Conservation (phyloP, 257 asterid genomes). For the Primulina tabacum region DNA sequence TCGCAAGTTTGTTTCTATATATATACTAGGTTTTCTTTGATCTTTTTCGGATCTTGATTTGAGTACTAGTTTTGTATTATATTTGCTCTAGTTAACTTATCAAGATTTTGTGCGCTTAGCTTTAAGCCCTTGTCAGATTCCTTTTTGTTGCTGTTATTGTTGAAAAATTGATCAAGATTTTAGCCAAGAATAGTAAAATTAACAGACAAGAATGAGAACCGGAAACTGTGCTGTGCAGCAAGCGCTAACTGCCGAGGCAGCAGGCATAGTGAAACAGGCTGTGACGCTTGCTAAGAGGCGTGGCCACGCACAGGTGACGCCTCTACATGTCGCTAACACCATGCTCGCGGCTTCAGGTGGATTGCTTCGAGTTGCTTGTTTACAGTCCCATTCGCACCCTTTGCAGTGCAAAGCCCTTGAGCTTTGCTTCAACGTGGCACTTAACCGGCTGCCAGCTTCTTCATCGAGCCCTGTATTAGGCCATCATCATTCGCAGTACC, state of each 20-base stretch:
- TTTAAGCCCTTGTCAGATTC: not conserved
- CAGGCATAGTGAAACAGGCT: conserved; percentile 58
- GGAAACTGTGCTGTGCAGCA: conserved; percentile 68
- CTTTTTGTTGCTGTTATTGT: conserved; percentile 10
- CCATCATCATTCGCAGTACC: not conserved
- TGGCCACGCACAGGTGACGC: conserved; percentile 93
- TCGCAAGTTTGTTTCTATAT: conserved; percentile 5
- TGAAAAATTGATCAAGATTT: conserved; percentile 4
- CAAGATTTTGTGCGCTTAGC: conserved; percentile 10
- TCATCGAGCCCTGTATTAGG: conserved; percentile 24
- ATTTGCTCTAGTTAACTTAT: not conserved
- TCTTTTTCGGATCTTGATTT: conserved; percentile 1
- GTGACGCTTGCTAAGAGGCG: conserved; percentile 68
- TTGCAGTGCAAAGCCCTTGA: conserved; percentile 91
- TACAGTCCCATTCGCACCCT: conserved; percentile 75
- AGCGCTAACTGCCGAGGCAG: conserved; percentile 54
- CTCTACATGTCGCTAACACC: conserved; percentile 82
- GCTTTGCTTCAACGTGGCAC: conserved; percentile 93
- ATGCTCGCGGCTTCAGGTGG: conserved; percentile 65
- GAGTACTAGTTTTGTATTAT: not conserved
- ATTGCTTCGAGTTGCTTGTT: conserved; percentile 59
- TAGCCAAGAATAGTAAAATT: not conserved
- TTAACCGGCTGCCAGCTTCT: conserved; percentile 75
- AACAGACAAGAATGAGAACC: conserved; percentile 52
- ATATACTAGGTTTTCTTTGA: not conserved